These are phyloP conservation scores for Crithidia acanthocephali DNA, from an alignment of 208 protist genomes.

Conservation along the genomic window DNA sequence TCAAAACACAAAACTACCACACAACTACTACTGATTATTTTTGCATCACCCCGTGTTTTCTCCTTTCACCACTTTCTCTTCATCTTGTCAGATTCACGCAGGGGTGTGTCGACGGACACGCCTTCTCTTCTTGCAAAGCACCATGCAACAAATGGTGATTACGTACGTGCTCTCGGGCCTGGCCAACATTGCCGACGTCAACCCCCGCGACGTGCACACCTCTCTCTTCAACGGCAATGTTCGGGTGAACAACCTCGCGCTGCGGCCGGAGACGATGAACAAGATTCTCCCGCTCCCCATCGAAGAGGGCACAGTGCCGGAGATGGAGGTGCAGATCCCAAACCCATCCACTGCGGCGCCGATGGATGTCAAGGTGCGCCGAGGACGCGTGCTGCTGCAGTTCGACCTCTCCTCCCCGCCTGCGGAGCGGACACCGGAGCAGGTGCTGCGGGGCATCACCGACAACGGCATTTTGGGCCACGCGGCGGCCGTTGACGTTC, in stretches of 20 bases:
- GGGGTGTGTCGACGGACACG: not conserved
- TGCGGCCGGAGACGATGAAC: conserved; percentile 64
- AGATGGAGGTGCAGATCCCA: conserved; percentile 68
- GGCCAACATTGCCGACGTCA: conserved; percentile 76
- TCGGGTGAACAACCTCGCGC: conserved; percentile 50
- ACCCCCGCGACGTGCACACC: conserved; percentile 65
- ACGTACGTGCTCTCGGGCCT: conserved; percentile 72
- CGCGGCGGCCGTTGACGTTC: not conserved
- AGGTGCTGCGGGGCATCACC: conserved; percentile 61
- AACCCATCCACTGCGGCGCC: conserved; percentile 57
- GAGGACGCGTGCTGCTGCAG: conserved; percentile 36
- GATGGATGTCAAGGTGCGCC: conserved; percentile 43
- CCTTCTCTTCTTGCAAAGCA: not conserved
- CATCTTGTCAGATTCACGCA: not conserved
- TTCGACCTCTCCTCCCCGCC: conserved; percentile 34
- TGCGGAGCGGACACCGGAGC: conserved; percentile 46
- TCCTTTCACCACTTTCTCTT: not conserved
- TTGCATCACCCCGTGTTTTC: not conserved
- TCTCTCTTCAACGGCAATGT: conserved; percentile 57
- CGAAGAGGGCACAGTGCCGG: conserved; percentile 47
- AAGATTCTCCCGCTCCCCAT: conserved; percentile 63
- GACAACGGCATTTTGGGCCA: conserved; percentile 57
- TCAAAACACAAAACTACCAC: no score
- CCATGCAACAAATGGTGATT: conserved; percentile 71
- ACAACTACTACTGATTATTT: no score